Evolutionary conservation across 2,329 filamentous ascomycete species (phyloP), one percentile per base, ranked within the genome.

Genomic region (Cladobotryum mycophilum): DNA sequence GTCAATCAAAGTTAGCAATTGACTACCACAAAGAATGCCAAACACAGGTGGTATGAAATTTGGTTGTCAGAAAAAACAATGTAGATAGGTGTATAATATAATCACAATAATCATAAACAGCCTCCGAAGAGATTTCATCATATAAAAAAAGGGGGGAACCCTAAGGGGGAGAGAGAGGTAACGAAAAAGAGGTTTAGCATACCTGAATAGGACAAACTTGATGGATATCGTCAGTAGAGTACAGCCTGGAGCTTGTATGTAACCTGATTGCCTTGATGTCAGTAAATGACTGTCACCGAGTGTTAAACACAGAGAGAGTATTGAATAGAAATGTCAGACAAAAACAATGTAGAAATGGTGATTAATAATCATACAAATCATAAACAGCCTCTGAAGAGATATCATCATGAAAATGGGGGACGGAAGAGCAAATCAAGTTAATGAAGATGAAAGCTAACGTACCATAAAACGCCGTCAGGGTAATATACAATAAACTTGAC

Each of bases 61-160:
- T 13, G 40, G n/a, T 22, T 3, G 43, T 47, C 48, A 40, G 48
- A 45, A 42, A 47, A 42, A 37, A 56, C 25, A 49, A 56, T 48
- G 51, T 48, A 54, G 53, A 52, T 45, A 42, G 47, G 51, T 53
- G 51, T 45, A 38, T 53, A 49, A 42, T 30, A 57, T 61, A 71
- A 71, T 70, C 67, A 71, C 58, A 38, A 49, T 53, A 52, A 65
- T 73, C 71, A 74, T 74, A 73, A 74, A 74, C 71, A 74, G 71
- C 71, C 70, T 73, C 71, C 71, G 69, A 67, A 60, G 51, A 55
- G 57, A 53, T 14, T 15, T 35, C 17, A 45, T 30, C 22, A 22
- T 13, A 12, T 18, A 43, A 22, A 25, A 40, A 30, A 30, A 30
- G 12, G 41, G 46, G n/a, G 51, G 15, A 57, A 59, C 62, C 25